A percentile compares a stretch with the other conserved stretches of the same genome.
Evolutionary conservation across 2,329 filamentous ascomycete genomes (phyloP).

Genomic region (Ascomycota sp.): DNA sequence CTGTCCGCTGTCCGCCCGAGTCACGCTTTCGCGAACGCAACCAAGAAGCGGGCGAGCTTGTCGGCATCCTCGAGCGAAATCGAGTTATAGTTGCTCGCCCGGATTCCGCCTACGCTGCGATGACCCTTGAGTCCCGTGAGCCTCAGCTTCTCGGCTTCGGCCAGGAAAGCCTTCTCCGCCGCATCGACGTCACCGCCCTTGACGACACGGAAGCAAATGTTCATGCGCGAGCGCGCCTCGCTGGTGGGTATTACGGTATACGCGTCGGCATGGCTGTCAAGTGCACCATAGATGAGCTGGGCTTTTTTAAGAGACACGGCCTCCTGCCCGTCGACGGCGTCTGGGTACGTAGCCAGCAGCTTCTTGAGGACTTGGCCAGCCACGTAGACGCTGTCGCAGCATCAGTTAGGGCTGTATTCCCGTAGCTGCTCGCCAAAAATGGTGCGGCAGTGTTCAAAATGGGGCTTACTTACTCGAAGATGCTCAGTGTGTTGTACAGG

Average conservation of each 20-base stretch:
- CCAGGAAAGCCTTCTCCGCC: slow-evolving; percentile 63
- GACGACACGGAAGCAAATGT: slow-evolving; percentile 72
- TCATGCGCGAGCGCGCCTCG: slow-evolving; percentile 67
- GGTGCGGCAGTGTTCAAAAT: not conserved
- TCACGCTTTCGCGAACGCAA: no score
- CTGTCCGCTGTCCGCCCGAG: no score
- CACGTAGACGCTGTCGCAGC: slow-evolving; percentile 48
- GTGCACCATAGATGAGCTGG: slow-evolving; percentile 48
- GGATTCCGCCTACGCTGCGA: slow-evolving; percentile 66
- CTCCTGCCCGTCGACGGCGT: slow-evolving; percentile 61
- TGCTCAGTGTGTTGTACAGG: slow-evolving; percentile 86
- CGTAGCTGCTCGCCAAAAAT: no score
- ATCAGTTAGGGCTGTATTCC: no score
- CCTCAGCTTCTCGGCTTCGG: slow-evolving; percentile 44
- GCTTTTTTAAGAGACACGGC: slow-evolving; percentile 56
- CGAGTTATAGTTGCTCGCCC: slow-evolving; percentile 78
- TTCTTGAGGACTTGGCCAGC: slow-evolving; percentile 73
- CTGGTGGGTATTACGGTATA: slow-evolving; percentile 64
- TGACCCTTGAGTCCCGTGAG: slow-evolving; percentile 78
- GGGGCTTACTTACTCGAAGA: slow-evolving; percentile 48
- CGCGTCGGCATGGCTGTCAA: slow-evolving; percentile 53
- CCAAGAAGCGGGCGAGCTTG: no score
- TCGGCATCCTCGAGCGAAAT: slow-evolving; percentile 47
- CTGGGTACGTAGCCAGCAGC: slow-evolving; percentile 42
- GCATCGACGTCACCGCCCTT: slow-evolving; percentile 39